Evolutionary conservation across 805 yeast genomes (phyloP), one percentile per base, ranked within the genome.

Genomic region (Saturnispora dispora): DNA sequence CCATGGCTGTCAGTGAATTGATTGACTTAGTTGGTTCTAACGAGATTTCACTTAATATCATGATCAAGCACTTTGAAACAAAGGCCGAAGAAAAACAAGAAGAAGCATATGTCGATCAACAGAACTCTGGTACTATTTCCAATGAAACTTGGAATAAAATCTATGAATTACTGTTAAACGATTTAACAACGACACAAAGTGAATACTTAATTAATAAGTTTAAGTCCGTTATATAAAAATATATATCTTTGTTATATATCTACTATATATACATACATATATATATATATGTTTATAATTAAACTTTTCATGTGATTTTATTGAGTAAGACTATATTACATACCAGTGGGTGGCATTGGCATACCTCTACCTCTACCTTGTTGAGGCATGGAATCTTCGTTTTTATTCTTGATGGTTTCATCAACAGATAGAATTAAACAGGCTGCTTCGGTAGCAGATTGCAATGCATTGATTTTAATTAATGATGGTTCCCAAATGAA

Each of bases 401-500:
- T 87, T 61, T 83, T 78, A 62, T 83, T 85, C 59, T 76, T 82
- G 60, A 86, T 83, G 17, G 98, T 93, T 73, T 93, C 98, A 68
- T 93, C 99, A 53, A 93, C 96, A n/a, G 95, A 83, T 58, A 93
- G 76, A 58, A 93, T 86, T 63, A 93, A 74, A 52, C 87, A 84
- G 8, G 98, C 96, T 42, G 99, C 99, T 69, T 93, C 99, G 11
- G 96, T 85, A 23, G 99, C 99, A 62, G 95, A 83, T 67, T 83
- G 84, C 53, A 93, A 72, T n/a, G 98, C 97, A 67, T 93, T 93
- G 54, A 81, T 78, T 71, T 93, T 93, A 48, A 91, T 95, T 60
- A 93, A 77, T 42, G 96, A 83, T 3, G 99, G 99, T 69, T 93
- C 99, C 99, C 99, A 93, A 52, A 93, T 95, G 62, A 88, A 91